phyloP scores from a whole-genome alignment of 176 grass and related monocot species.

The Pontederia crassipes region DNA sequence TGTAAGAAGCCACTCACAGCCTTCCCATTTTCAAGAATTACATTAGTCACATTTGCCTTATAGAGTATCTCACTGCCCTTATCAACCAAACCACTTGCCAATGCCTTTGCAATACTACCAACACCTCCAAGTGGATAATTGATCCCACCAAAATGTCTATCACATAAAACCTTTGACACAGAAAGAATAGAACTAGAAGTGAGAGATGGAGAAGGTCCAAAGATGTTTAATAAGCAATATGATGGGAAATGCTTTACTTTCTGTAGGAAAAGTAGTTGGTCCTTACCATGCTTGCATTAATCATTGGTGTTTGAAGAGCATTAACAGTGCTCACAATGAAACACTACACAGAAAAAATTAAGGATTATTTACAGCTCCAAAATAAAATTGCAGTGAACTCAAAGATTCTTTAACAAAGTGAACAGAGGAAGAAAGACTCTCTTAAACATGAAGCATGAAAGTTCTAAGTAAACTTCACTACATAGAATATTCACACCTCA shows the following conservation, averaged over 20 bases:
- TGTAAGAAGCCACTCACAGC: constrained; percentile 57
- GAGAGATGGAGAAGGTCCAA: neutral
- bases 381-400: constrained; percentile 1
- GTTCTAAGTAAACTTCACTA: neutral
- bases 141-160: constrained; percentile 93
- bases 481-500: constrained; percentile 63
- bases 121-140: constrained; percentile 90
- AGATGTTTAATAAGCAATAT: constrained; percentile 24
- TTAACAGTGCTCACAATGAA: constrained; percentile 97
- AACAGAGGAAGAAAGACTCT: neutral
- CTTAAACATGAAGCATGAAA: neutral
- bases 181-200: neutral
- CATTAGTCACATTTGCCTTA: constrained; percentile 72
- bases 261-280: neutral
- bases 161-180: constrained; percentile 62
- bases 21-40: constrained; percentile 78
- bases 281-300: constrained; percentile 96
- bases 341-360: constrained; percentile 46
- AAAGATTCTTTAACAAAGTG: neutral
- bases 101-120: constrained; percentile 65
- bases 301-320: constrained; percentile 94
- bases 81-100: constrained; percentile 79
- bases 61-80: constrained; percentile 73
- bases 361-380: constrained; percentile 10
- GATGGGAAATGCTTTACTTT: constrained; percentile 6